Base-by-base conservation (phyloP, 805 yeast genomes). In the Ogataea paraovalis region DNA sequence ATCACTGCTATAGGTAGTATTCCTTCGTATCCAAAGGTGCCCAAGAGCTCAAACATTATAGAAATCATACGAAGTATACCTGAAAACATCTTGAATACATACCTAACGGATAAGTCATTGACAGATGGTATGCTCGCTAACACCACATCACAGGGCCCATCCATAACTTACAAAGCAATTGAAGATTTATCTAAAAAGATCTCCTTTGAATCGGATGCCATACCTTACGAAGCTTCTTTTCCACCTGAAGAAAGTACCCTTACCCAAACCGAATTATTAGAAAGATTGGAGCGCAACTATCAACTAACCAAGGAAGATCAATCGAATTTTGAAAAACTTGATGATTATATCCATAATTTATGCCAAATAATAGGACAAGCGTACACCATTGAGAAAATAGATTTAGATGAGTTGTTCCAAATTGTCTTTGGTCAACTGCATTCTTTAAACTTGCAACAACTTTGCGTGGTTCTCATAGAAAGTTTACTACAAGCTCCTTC, bases 371-470 rank as follows among this genome's bases (percentile, higher is more conserved):
- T 51, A 3, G 45, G 47, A 34, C 19, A 22, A 12, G 44, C 50
- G 21, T 21, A 50, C n/a, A 39, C 44, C 9, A 44, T 44, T 36
- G 32, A 46, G n/a, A n/a, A n/a, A 14, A 22, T 14, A 3, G 39
- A 50, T n/a, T 22, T 46, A 2, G 44, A 48, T 41, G 42, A 37
- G 12, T 41, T 54, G 7, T 54, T 50, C 45, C 46, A 42, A 32
- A 20, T 42, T 8, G 38, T 57, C 2, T 60, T 52, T 36, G 36
- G 45, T 6, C 62, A 59, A 37, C 43, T 57, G 10, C 52, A 52
- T 47, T 47, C 45, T 14, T 45, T 50, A 19, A 39, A 41, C 30
- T 34, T 57, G 9, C 19, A 43, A 7, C 16, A 47, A 2, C 41
- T 49, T 8, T 57, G 51, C 18, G 38, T 46, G 16, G 19, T 44